Conservation (phyloP, 1,284 basidiomycete species). For the Sporisorium graminicola region DNA sequence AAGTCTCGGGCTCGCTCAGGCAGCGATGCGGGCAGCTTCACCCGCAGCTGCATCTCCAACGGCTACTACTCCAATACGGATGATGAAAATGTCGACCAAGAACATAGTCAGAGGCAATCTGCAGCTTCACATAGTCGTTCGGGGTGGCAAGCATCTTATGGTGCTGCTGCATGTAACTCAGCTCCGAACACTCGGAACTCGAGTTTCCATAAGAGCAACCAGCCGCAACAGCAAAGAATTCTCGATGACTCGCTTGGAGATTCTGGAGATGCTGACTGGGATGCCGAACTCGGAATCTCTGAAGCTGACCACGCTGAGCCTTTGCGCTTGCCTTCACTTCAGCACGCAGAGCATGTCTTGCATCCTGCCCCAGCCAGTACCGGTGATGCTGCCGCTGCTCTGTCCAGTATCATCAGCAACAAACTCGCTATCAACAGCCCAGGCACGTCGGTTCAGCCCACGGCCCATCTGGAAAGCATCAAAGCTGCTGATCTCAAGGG, state of each 20-base stretch:
- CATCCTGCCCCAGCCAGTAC: background rate
- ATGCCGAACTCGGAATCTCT: slow-evolving; percentile 41
- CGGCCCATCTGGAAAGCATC: slow-evolving; percentile 7
- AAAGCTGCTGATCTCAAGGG: slow-evolving; percentile 24
- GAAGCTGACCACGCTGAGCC: slow-evolving; percentile 24
- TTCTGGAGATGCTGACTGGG: slow-evolving; percentile 43
- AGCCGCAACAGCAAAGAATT: background rate
- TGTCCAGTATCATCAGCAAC: background rate
- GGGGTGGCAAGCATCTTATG: background rate
- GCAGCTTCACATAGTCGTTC: background rate
- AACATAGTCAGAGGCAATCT: background rate
- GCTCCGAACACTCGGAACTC: background rate
- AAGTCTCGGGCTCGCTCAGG: slow-evolving; percentile 25
- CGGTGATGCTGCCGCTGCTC: background rate
- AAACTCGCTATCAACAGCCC: background rate
- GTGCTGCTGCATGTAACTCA: background rate
- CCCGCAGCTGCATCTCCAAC: slow-evolving; percentile 35
- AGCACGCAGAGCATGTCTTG: background rate
- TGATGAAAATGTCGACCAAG: slow-evolving; percentile 22
- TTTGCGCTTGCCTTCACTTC: slow-evolving; percentile 23
- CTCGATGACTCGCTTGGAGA: background rate
- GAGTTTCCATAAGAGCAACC: background rate
- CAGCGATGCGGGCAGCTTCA: slow-evolving; percentile 48
- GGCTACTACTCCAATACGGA: slow-evolving; percentile 26
- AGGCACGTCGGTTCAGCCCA: background rate